Evolutionary conservation across 164 flowering plant genomes (phyloP).

Genomic region (Stephania yunnanensis): DNA sequence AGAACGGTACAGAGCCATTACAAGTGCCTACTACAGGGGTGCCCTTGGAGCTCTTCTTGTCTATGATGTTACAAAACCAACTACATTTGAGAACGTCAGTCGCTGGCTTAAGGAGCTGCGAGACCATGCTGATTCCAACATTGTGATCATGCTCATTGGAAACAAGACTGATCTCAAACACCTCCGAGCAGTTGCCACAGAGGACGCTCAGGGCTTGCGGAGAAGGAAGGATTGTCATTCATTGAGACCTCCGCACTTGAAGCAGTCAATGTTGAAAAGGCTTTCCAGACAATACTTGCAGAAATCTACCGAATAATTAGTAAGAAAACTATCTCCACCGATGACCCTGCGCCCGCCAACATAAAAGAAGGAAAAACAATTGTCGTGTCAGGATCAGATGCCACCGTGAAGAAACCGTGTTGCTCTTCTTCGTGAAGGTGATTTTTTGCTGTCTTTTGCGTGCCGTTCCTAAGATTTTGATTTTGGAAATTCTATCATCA

Average conservation of each 20-base stretch:
- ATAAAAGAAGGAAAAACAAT: slow-evolving; percentile 45
- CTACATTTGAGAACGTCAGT: slow-evolving; percentile 28
- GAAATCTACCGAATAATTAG: slow-evolving; percentile 44
- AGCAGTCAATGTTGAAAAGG: slow-evolving; percentile 56
- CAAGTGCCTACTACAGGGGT: slow-evolving; percentile 30
- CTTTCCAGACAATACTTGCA: slow-evolving; percentile 59
- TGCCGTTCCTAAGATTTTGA: neutral
- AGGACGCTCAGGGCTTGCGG: slow-evolving; percentile 40
- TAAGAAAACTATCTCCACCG: slow-evolving; percentile 34
- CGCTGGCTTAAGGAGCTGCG: slow-evolving; percentile 29
- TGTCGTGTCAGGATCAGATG: slow-evolving; percentile 30
- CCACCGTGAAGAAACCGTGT: slow-evolving; percentile 32
- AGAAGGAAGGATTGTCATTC: slow-evolving; percentile 53
- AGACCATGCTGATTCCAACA: slow-evolving; percentile 30
- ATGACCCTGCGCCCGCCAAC: slow-evolving; percentile 27
- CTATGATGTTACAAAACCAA: slow-evolving; percentile 27
- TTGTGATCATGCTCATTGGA: slow-evolving; percentile 30
- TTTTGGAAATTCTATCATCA: neutral
- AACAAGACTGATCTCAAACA: slow-evolving; percentile 29
- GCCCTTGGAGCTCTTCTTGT: slow-evolving; percentile 29
- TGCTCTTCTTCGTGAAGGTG: slow-evolving; percentile 31
- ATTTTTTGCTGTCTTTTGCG: neutral
- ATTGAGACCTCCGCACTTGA: slow-evolving; percentile 73
- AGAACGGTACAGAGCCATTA: slow-evolving; percentile 30
- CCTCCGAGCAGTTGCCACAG: slow-evolving; percentile 25